phyloP scores from a whole-genome alignment of 371 early-diverging fungal species.

The Mucor saturninus region DNA sequence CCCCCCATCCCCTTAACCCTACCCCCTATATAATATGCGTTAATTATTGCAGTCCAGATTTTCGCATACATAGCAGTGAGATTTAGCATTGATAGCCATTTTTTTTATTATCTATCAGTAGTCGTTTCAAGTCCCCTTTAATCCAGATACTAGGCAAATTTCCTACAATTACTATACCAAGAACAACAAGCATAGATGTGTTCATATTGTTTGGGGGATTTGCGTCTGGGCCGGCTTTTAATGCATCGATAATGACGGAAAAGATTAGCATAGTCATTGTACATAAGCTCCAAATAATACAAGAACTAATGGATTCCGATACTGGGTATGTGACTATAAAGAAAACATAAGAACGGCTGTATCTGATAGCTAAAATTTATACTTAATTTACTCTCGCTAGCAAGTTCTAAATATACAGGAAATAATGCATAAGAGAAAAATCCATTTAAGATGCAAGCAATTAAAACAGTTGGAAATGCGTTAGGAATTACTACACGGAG shows the following conservation, averaged over 20 bases:
- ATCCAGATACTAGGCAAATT: conserved; percentile 42
- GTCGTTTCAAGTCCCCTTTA: conserved; percentile 41
- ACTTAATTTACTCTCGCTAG: conserved; percentile 38
- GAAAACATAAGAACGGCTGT: neutral
- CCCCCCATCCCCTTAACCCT: too few species aligned
- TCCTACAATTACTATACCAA: conserved; percentile 27
- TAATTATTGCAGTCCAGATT: too few species aligned
- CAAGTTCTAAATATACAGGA: conserved; percentile 40
- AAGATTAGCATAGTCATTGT: conserved; percentile 36
- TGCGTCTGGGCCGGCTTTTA: conserved; percentile 43
- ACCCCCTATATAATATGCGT: too few species aligned
- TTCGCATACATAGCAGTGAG: too few species aligned
- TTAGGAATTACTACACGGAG: conserved; percentile 31
- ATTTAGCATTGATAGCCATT: too few species aligned
- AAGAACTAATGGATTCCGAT: conserved; percentile 40
- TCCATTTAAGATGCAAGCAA: conserved; percentile 30
- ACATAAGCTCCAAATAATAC: conserved; percentile 32
- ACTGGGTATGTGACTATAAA: conserved; percentile 43
- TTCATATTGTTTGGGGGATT: conserved; percentile 44
- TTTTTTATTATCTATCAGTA: conserved; percentile 9
- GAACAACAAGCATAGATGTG: conserved; percentile 28
- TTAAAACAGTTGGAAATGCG: conserved; percentile 28
- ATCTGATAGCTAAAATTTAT: neutral
- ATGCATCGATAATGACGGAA: conserved; percentile 31
- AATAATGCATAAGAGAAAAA: conserved; percentile 43